Percentiles rank a stretch among this genome's conserved stretches.
These are phyloP conservation scores for Papilionanthe hybrid DNA, from an alignment of 116 monocot genomes.

Conservation along the genomic window DNA sequence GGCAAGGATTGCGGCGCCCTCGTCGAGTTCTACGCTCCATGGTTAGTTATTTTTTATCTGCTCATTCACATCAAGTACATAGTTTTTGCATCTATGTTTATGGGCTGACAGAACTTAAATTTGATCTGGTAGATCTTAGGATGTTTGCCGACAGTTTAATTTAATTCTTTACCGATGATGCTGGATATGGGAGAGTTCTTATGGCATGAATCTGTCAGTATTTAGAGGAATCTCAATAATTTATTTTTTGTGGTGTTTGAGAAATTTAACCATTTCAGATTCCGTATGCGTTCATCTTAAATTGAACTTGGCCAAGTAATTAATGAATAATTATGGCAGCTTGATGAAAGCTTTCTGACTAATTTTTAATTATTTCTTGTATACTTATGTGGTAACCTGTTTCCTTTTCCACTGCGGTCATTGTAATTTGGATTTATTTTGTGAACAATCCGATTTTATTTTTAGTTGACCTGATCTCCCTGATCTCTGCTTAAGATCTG, in stretches of 20 bases:
- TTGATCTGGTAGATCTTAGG: background rate
- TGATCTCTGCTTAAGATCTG: background rate
- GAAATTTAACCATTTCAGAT: no score
- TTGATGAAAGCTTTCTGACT: no score
- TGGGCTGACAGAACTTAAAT: no score
- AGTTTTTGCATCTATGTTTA: background rate
- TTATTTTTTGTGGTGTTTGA: no score
- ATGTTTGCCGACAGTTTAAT: background rate
- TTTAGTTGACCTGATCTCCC: background rate
- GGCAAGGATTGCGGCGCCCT: slow-evolving; percentile 48
- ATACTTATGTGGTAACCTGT: no score
- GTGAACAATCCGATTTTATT: background rate
- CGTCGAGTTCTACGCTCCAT: slow-evolving; percentile 51
- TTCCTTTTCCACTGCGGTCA: background rate
- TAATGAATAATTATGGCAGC: no score
- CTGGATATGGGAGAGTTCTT: no score
- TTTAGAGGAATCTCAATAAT: no score
- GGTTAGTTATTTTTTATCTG: slow-evolving; percentile 12
- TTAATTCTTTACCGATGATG: background rate
- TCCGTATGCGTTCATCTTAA: no score
- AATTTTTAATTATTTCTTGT: no score
- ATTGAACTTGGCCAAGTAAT: no score
- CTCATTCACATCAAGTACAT: background rate
- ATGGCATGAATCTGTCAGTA: no score
- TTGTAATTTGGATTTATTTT: background rate